A percentile compares a stretch with the other conserved stretches of the same genome.
These are phyloP conservation scores for Pleodorina starrii DNA, from an alignment of 139 green algal genomes.

Conservation along the genomic window DNA sequence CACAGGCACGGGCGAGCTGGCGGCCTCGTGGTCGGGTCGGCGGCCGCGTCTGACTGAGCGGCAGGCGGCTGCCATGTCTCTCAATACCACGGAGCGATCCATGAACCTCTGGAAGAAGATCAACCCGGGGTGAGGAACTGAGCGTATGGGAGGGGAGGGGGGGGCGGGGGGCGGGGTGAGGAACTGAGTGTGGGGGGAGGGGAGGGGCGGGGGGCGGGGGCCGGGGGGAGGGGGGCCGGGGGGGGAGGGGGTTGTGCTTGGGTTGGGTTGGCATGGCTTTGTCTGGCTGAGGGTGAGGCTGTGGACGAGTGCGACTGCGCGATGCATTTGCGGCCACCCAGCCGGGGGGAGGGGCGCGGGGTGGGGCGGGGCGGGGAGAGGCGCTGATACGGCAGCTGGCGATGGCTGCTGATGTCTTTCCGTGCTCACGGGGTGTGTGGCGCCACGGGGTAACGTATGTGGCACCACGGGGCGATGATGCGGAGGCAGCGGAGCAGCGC, in stretches of 20 bases:
- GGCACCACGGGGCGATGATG: too few species aligned
- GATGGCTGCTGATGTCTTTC: too few species aligned
- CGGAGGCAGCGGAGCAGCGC: too few species aligned
- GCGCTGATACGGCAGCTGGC: too few species aligned
- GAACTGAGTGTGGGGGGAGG: background rate
- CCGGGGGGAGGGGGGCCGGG: background rate
- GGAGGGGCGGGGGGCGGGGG: background rate
- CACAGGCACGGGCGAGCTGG: background rate
- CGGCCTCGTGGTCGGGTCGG: background rate
- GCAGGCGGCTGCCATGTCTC: background rate
- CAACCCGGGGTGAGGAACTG: slow-evolving; percentile 28
- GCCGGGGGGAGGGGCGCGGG: too few species aligned
- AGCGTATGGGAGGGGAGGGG: background rate
- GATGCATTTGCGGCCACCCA: too few species aligned
- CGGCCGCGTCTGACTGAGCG: slow-evolving; percentile 9
- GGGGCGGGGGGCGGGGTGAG: background rate
- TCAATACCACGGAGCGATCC: slow-evolving; percentile 8
- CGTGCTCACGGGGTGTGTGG: too few species aligned
- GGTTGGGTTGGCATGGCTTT: background rate
- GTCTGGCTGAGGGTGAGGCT: background rate
- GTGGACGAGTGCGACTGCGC: background rate
- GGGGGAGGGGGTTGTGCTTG: background rate
- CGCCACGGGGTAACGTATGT: too few species aligned
- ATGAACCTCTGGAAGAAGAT: slow-evolving; percentile 37
- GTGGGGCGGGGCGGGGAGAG: too few species aligned